phyloP scores from a whole-genome alignment of 306 rosid species.

The Trifolium pratense region DNA sequence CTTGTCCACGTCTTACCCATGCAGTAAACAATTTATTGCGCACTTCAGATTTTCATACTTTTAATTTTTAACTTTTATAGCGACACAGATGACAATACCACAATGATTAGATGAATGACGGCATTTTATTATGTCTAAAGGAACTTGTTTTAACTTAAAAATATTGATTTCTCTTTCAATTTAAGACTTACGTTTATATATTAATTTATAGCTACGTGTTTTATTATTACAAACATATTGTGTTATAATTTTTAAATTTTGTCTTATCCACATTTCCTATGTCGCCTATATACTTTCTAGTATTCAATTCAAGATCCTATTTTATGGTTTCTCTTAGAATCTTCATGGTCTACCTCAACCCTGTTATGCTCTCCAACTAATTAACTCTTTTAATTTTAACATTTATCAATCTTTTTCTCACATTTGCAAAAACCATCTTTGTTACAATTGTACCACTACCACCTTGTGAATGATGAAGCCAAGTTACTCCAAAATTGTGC shows the following conservation, averaged over 20 bases:
- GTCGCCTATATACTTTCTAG: conserved; percentile 9
- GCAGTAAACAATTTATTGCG: neutral
- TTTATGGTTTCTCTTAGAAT: conserved; percentile 11
- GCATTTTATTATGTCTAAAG: neutral
- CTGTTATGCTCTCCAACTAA: conserved; percentile 11
- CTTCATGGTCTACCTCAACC: conserved; percentile 6
- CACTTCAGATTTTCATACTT: neutral
- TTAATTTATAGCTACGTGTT: neutral
- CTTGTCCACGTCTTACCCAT: neutral
- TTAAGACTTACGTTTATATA: neutral
- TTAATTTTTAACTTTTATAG: neutral
- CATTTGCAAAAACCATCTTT: neutral
- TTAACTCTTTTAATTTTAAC: neutral
- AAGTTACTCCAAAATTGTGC: neutral
- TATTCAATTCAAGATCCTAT: neutral
- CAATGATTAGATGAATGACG: neutral
- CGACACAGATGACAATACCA: neutral
- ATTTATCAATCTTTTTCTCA: neutral
- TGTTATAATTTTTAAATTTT: neutral
- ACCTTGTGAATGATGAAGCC: neutral
- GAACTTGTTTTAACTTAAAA: neutral
- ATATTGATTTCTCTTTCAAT: neutral
- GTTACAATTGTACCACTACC: neutral
- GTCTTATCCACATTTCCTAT: neutral
- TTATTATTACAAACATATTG: neutral